phyloP scores from a whole-genome alignment of 352 stramenopile species.

The Pilasporangium apinafurcum region DNA sequence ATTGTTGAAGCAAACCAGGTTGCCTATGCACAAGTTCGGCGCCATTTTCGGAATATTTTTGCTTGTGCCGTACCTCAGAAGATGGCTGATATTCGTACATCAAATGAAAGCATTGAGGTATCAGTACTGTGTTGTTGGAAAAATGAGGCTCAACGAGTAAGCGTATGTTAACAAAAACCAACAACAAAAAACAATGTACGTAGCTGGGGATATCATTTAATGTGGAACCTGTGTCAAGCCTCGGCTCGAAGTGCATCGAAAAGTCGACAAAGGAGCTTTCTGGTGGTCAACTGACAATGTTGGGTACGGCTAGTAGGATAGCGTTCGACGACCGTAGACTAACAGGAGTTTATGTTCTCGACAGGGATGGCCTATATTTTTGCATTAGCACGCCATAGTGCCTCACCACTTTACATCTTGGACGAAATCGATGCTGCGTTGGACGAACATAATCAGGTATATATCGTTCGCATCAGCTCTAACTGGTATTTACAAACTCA shows the following conservation, averaged over 20 bases:
- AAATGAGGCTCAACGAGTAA: not conserved
- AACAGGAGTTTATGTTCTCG: not conserved
- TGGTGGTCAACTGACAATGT: slow-evolving; percentile 30
- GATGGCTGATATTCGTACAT: slow-evolving; percentile 1
- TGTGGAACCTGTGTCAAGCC: not conserved
- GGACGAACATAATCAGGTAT: slow-evolving; percentile 35
- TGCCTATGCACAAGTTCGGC: slow-evolving; percentile 9
- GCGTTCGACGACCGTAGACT: not conserved
- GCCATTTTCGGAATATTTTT: slow-evolving; percentile 18
- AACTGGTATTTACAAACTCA: not conserved
- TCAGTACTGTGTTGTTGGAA: not conserved
- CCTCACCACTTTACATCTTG: slow-evolving; percentile 29
- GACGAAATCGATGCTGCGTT: slow-evolving; percentile 37
- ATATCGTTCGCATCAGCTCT: not conserved
- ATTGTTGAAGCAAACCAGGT: slow-evolving; percentile 16
- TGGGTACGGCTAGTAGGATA: slow-evolving; percentile 8
- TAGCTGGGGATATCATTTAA: too few species aligned
- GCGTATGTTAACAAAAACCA: too few species aligned
- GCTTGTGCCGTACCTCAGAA: slow-evolving; percentile 15
- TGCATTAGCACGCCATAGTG: slow-evolving; percentile 23
- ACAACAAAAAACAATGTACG: too few species aligned
- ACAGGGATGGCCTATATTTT: slow-evolving; percentile 36
- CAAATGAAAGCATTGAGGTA: slow-evolving; percentile 14
- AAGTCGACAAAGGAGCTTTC: slow-evolving; percentile 21
- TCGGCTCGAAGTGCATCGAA: too few species aligned